Percentiles rank a stretch among this genome's conserved stretches.
phyloP scores from a whole-genome alignment of 768 basidiomycete species.

The Hypholoma sublateritium region DNA sequence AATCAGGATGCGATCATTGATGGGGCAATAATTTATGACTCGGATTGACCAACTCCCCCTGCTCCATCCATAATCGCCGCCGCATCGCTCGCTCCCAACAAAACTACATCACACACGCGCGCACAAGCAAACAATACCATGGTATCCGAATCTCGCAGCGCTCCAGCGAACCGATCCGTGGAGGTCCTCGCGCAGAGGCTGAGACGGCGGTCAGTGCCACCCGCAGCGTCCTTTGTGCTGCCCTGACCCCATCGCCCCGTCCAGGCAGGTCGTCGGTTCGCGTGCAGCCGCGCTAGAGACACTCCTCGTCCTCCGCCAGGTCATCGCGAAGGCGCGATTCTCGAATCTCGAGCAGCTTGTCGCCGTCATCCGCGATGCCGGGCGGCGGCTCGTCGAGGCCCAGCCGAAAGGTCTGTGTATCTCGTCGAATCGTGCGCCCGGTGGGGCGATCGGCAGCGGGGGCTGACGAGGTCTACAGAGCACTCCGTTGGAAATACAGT shows the following conservation, averaged over 20 bases:
- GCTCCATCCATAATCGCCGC: not conserved
- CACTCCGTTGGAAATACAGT: constrained; percentile 95
- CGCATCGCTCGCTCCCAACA: not conserved
- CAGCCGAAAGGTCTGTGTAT: constrained; percentile 83
- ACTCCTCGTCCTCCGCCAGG: constrained; percentile 81
- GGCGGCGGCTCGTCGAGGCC: constrained; percentile 79
- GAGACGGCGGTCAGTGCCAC: constrained; percentile 61
- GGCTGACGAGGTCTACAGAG: constrained; percentile 49
- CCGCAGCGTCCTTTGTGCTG: constrained; percentile 4
- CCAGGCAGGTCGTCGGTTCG: constrained; percentile 90
- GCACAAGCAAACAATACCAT: constrained; percentile 24
- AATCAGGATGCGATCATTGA: constrained; percentile 19
- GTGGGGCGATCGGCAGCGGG: not conserved
- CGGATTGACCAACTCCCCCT: constrained; percentile 1
- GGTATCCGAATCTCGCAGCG: constrained; percentile 38
- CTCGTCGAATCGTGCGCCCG: not conserved
- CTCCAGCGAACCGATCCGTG: constrained; percentile 54
- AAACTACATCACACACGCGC: not conserved
- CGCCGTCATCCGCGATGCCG: constrained; percentile 74
- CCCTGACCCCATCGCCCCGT: constrained; percentile 15
- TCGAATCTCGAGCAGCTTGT: constrained; percentile 85
- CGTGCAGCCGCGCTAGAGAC: constrained; percentile 89
- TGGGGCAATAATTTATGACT: constrained; percentile 23
- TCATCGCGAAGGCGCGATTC: constrained; percentile 85
- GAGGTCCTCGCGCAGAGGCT: constrained; percentile 71